Conservation (phyloP, 2,329 filamentous ascomycete genomes). For the Botrytis elliptica region DNA sequence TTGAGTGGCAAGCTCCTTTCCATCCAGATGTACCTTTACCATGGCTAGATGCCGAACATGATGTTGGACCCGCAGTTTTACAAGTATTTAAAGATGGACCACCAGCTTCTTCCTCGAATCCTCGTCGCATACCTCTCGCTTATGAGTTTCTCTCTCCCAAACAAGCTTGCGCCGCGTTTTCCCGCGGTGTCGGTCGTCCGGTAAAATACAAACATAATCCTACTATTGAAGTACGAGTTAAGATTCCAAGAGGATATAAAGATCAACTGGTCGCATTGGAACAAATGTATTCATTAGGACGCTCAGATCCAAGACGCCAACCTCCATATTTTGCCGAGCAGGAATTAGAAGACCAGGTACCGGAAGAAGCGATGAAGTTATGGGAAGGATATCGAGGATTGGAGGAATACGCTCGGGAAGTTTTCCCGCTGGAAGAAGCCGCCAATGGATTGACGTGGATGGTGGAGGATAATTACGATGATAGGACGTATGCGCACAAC, state of each 20-base stretch:
- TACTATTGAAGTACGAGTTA: conserved; percentile 79
- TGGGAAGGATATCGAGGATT: conserved; percentile 91
- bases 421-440: conserved; percentile 91
- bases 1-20: conserved; percentile 91
- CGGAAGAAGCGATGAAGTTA: conserved; percentile 72
- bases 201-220: conserved; percentile 71
- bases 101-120: conserved; percentile 58
- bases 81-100: conserved; percentile 95
- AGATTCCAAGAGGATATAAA: conserved; percentile 83
- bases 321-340: conserved; percentile 63
- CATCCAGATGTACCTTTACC: conserved; percentile 85
- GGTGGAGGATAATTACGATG: conserved; percentile 51
- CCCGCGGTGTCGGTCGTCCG: conserved; percentile 71
- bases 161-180: conserved; percentile 80
- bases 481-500: conserved; percentile 23
- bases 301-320: conserved; percentile 51
- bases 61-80: conserved; percentile 85
- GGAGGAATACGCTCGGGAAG: conserved; percentile 92
- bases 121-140: conserved; percentile 76
- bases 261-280: conserved; percentile 76
- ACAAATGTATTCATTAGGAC: conserved; percentile 51
- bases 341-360: conserved; percentile 61
- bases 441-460: conserved; percentile 96
- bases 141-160: conserved; percentile 84
- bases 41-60: conserved; percentile 95